phyloP scores from a whole-genome alignment of 2,329 filamentous ascomycete species.

The Neopestalotiopsis sp. region DNA sequence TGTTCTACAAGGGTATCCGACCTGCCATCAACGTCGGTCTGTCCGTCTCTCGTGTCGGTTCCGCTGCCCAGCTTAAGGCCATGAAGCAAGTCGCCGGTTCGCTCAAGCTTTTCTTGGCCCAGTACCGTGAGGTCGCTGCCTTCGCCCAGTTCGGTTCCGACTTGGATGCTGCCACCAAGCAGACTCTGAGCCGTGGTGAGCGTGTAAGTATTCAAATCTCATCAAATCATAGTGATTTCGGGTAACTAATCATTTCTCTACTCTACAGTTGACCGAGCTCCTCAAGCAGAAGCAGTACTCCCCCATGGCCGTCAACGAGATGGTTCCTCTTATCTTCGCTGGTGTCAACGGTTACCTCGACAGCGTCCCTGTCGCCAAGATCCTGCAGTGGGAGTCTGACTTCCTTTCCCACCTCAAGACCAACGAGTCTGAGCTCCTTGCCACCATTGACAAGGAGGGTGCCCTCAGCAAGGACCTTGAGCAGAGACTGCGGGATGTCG shows the following conservation, averaged over 20 bases:
- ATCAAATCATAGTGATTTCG: slow-evolving; percentile 24
- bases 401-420: slow-evolving; percentile 91
- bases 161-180: slow-evolving; percentile 98
- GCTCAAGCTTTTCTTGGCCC: slow-evolving; percentile 99
- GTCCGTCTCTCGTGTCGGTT: slow-evolving; percentile 99
- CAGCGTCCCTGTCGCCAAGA: slow-evolving; percentile 84
- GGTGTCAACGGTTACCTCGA: slow-evolving; percentile 99
- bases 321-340: slow-evolving; percentile 99
- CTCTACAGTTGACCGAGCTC: slow-evolving; percentile 80
- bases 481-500: slow-evolving; percentile 78
- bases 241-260: slow-evolving; percentile 19
- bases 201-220: slow-evolving; percentile 66
- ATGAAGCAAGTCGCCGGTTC: slow-evolving; percentile 99
- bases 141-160: slow-evolving; percentile 99
- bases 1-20: slow-evolving; percentile 99
- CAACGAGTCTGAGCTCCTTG: slow-evolving; percentile 84
- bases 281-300: slow-evolving; percentile 99
- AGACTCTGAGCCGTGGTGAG: slow-evolving; percentile 97
- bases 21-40: slow-evolving; percentile 99
- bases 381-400: slow-evolving; percentile 92
- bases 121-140: slow-evolving; percentile 99
- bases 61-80: slow-evolving; percentile 98
- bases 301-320: slow-evolving; percentile 98
- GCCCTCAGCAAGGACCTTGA: slow-evolving; percentile 94
- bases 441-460: slow-evolving; percentile 94